A percentile compares a stretch with the other conserved stretches of the same genome.
Conservation (phyloP, 768 basidiomycete genomes). For the Rickenella mellea region DNA sequence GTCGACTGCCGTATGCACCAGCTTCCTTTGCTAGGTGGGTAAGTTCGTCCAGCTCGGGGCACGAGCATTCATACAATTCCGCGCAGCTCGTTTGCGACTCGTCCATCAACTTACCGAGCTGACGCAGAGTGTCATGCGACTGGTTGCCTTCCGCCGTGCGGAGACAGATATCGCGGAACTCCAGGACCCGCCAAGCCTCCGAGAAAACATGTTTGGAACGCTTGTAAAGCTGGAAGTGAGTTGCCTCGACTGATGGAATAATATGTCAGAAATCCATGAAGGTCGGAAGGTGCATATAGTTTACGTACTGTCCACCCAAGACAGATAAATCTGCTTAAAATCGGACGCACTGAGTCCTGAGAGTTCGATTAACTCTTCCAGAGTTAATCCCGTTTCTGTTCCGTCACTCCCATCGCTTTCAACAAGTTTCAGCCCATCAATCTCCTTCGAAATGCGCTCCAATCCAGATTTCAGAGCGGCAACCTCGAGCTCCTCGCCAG, state of each 20-base stretch:
- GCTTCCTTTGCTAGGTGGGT: slow-evolving; percentile 51
- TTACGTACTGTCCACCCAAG: slow-evolving; percentile 67
- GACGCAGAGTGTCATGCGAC: background rate
- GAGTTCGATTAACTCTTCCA: slow-evolving; percentile 65
- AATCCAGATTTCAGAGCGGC: slow-evolving; percentile 38
- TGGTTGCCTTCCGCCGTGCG: background rate
- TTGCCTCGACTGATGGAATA: slow-evolving; percentile 70
- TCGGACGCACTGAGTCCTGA: slow-evolving; percentile 42
- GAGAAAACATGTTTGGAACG: slow-evolving; percentile 74
- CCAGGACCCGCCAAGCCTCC: slow-evolving; percentile 73
- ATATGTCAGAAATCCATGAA: background rate
- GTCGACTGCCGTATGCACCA: slow-evolving; percentile 72
- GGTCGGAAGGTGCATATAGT: background rate
- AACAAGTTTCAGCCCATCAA: slow-evolving; percentile 44
- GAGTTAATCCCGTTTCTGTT: slow-evolving; percentile 51
- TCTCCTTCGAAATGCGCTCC: slow-evolving; percentile 33
- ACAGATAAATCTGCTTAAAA: slow-evolving; percentile 63
- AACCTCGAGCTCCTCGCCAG: slow-evolving; percentile 33
- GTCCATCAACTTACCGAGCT: slow-evolving; percentile 68
- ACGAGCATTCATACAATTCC: slow-evolving; percentile 67
- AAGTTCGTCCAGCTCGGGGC: slow-evolving; percentile 68
- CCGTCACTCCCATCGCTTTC: slow-evolving; percentile 16
- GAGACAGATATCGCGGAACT: slow-evolving; percentile 64
- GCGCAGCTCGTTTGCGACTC: slow-evolving; percentile 67
- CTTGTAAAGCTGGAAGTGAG: slow-evolving; percentile 74